Conservation (phyloP, 495 filamentous ascomycete genomes). For the Penicillium silybi region DNA sequence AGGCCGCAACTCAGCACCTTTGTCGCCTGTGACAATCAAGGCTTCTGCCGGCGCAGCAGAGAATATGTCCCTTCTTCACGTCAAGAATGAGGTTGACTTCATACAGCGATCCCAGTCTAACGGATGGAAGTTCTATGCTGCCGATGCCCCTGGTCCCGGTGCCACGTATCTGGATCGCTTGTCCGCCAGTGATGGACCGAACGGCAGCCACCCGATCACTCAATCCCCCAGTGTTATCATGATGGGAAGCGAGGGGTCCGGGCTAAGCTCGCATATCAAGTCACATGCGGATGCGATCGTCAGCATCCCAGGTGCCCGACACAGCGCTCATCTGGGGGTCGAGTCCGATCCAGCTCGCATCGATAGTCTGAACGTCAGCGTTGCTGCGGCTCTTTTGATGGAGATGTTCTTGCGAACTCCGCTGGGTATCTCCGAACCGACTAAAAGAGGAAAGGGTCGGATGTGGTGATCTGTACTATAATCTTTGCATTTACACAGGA, state of each 20-base stretch:
- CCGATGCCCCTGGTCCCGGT: constrained; percentile 53
- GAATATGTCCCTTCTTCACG: constrained; percentile 63
- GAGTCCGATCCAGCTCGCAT: constrained; percentile 41
- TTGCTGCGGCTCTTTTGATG: constrained; percentile 74
- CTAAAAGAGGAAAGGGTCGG: constrained; percentile 16
- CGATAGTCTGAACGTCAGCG: constrained; percentile 86
- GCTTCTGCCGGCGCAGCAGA: constrained; percentile 85
- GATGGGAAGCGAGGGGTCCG: constrained; percentile 78
- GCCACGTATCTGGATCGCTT: constrained; percentile 22
- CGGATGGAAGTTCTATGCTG: constrained; percentile 84
- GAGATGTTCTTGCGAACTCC: constrained; percentile 54
- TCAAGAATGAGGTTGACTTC: constrained; percentile 63
- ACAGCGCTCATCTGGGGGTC: constrained; percentile 27
- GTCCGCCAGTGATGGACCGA: constrained; percentile 2
- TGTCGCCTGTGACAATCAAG: constrained; percentile 76
- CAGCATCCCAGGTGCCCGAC: constrained; percentile 47
- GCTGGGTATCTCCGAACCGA: constrained; percentile 28
- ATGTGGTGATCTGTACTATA: constrained; percentile 21
- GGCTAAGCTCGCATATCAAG: constrained; percentile 58
- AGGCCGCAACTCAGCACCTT: constrained; percentile 60
- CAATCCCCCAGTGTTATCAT: constrained; percentile 69
- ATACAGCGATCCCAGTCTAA: constrained; percentile 59
- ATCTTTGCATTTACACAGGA: constrained; percentile 11
- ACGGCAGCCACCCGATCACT: constrained; percentile 40
- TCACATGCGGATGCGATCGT: constrained; percentile 59